phyloP scores from a whole-genome alignment of 1,284 basidiomycete species.

The Rhodotorula sp. region DNA sequence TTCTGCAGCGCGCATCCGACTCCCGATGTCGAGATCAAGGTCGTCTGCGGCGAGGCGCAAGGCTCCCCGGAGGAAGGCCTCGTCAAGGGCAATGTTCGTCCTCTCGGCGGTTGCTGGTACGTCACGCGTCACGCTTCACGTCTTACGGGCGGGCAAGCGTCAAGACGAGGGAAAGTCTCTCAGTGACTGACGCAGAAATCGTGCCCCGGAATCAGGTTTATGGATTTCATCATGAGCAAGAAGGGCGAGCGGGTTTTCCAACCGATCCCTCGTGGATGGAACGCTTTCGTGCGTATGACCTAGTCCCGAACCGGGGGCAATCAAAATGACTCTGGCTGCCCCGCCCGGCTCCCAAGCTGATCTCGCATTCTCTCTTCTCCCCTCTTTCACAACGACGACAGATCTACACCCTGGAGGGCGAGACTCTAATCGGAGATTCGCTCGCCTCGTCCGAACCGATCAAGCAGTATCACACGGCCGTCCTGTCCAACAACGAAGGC shows the following conservation, averaged over 20 bases:
- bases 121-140: slow-evolving; percentile 70
- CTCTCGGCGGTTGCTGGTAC: slow-evolving; percentile 90
- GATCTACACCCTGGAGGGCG: slow-evolving; percentile 41
- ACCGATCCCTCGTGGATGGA: slow-evolving; percentile 63
- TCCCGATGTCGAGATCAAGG: slow-evolving; percentile 70
- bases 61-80: slow-evolving; percentile 52
- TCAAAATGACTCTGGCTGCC: too few species aligned
- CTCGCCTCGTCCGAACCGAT: slow-evolving; percentile 42
- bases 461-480: slow-evolving; percentile 44
- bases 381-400: background rate
- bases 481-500: slow-evolving; percentile 64
- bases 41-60: slow-evolving; percentile 84
- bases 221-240: slow-evolving; percentile 67
- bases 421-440: slow-evolving; percentile 16
- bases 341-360: background rate
- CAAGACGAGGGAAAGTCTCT: background rate
- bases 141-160: background rate
- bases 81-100: slow-evolving; percentile 78
- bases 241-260: slow-evolving; percentile 74
- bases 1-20: slow-evolving; percentile 65
- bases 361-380: slow-evolving; percentile 17
- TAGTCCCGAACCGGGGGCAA: too few species aligned
- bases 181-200: background rate
- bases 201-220: background rate
- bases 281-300: slow-evolving; percentile 44